Conservation (phyloP, 345 rosid species). For the Gossypium bickii region DNA sequence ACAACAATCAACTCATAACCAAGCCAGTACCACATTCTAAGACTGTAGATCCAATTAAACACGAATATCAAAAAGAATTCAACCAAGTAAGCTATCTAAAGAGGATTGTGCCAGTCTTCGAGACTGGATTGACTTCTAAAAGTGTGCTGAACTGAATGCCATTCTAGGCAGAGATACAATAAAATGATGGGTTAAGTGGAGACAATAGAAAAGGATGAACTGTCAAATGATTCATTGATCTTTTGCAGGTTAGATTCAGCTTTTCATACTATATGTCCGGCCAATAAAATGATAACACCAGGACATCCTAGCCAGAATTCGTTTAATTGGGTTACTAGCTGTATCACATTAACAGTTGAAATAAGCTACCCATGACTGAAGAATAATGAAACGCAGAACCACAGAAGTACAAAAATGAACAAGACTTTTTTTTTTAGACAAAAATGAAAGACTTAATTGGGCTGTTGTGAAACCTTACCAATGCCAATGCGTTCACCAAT, state of each 20-base stretch:
- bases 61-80: background rate
- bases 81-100: background rate
- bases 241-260: background rate
- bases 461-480: conserved; percentile 42
- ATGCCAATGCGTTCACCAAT: conserved; percentile 97
- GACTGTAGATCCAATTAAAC: background rate
- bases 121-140: background rate
- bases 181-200: background rate
- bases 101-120: background rate
- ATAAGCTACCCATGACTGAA: background rate
- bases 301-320: background rate
- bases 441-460: background rate
- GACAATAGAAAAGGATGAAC: background rate
- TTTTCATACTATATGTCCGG: background rate
- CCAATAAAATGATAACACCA: background rate
- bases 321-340: background rate
- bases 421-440: background rate
- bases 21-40: conserved; percentile 13
- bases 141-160: background rate
- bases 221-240: background rate
- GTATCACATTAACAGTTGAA: background rate
- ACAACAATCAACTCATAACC: conserved; percentile 6
- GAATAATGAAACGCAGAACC: background rate
- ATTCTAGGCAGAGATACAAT: background rate
- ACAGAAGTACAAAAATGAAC: background rate